Percentiles rank a stretch among this genome's conserved stretches.
Conservation (phyloP, 73 alveolate species). For the Paramecium octaurelia region DNA sequence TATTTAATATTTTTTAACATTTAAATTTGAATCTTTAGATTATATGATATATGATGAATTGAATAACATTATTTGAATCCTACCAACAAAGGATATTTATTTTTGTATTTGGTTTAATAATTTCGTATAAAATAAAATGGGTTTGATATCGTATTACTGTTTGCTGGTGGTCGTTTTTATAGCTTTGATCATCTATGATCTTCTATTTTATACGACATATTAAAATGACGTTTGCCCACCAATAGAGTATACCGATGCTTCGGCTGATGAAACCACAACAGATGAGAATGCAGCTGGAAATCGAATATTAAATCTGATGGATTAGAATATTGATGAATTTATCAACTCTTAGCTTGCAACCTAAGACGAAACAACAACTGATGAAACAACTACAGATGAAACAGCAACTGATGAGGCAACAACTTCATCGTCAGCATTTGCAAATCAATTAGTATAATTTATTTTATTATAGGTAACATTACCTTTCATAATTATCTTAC, state of each 20-base stretch:
- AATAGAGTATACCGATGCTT: neutral
- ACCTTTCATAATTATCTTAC: neutral
- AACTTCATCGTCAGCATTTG: neutral
- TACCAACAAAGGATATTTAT: too few relatives aligned
- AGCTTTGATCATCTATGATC: neutral
- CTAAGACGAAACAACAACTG: neutral
- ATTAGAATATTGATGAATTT: neutral
- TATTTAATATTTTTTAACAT: neutral
- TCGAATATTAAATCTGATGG: neutral
- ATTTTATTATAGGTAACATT: neutral
- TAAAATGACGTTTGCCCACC: neutral
- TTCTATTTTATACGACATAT: neutral
- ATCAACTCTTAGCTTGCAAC: neutral
- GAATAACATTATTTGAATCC: neutral
- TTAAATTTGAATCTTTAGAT: neutral
- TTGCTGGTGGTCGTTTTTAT: constrained; percentile 5
- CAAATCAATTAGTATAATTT: neutral
- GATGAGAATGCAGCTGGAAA: neutral
- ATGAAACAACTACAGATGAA: neutral
- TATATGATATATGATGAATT: neutral
- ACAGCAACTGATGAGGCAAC: neutral
- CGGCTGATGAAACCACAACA: neutral
- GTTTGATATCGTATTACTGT: neutral
- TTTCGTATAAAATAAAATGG: neutral
- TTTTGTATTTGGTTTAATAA: neutral